Evolutionary conservation across 371 early-diverging fungal genomes (phyloP).

Genomic region (Circinella umbellata): DNA sequence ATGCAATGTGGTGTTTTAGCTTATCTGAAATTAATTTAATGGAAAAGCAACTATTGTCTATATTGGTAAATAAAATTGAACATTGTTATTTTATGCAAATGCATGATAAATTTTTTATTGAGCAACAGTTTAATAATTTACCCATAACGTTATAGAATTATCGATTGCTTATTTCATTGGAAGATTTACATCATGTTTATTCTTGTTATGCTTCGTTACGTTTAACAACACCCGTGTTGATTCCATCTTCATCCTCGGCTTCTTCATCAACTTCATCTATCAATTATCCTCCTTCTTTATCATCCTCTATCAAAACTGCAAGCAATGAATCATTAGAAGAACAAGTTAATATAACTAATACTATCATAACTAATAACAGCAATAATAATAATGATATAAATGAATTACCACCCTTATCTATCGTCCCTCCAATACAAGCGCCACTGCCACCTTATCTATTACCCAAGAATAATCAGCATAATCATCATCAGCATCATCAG

Average conservation of each 20-base stretch:
- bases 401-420: too few species aligned
- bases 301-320: not conserved
- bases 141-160: slow-evolving; percentile 8
- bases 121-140: too few species aligned
- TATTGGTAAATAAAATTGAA: slow-evolving; percentile 48
- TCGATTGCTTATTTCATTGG: slow-evolving; percentile 15
- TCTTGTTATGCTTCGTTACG: slow-evolving; percentile 8
- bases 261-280: slow-evolving; percentile 1
- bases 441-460: slow-evolving; percentile 1
- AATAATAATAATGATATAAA: not conserved
- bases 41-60: slow-evolving; percentile 78
- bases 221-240: not conserved
- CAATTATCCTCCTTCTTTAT: slow-evolving; percentile 1
- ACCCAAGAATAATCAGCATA: not conserved
- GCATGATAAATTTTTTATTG: too few species aligned
- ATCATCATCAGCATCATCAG: not conserved
- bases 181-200: slow-evolving; percentile 17
- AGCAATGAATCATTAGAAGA: slow-evolving; percentile 8
- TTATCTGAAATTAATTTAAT: slow-evolving; percentile 80
- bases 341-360: not conserved
- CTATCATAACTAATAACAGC: not conserved
- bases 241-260: slow-evolving; percentile 2
- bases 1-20: slow-evolving; percentile 63
- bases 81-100: not conserved
- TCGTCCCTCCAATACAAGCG: not conserved